Base-by-base conservation (phyloP, 2,329 filamentous ascomycete genomes). In the Biscogniauxia sp. region DNA sequence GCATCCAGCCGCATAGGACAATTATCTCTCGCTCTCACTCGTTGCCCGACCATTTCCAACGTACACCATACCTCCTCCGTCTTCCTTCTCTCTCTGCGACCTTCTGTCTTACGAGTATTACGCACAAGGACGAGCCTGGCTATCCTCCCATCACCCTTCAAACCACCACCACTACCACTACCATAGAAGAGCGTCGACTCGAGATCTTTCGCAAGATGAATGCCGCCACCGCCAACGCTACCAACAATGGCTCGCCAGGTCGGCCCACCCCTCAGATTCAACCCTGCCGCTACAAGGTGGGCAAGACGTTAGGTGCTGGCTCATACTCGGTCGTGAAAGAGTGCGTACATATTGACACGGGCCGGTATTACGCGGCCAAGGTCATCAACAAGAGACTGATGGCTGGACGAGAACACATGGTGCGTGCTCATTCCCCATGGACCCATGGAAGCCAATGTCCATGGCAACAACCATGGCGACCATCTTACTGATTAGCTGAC, bases 381-480 rank as follows among this genome's bases (percentile, higher is more conserved):
- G 95, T 99, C 65, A 99, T 99, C 78, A 99, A 99, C 80, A 99
- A 99, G 84, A 85, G 94, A 60, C 82, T 99, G 68, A 99, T 99
- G 95, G 91, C 93, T 6, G 95, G 95, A 37, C 86, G 95, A 68
- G 95, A 99, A 79, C 95, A 98, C 77, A 99, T 99, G 95, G 95
- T 97, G 74, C 64, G 78, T 71, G 51, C 56, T 59, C 15, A 58
- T 55, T 19, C 26, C n/a, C n/a, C n/a, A n/a, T n/a, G n/a, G n/a
- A n/a, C n/a, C 56, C 61, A 20, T 20, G 25, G 32, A 37, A 37
- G 6, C 23, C 9, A 37, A 15, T 9, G 37, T 23, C 55, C 3
- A 4, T 32, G 32, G 1, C 6, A 7, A 55, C n/a, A 26, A 26
- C n/a, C n/a, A n/a, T n/a, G n/a, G n/a, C 13, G 49, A 25, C 32